These are phyloP conservation scores for Aspergillus avenaceus DNA, from an alignment of 495 filamentous ascomycete genomes.

Conservation along the genomic window DNA sequence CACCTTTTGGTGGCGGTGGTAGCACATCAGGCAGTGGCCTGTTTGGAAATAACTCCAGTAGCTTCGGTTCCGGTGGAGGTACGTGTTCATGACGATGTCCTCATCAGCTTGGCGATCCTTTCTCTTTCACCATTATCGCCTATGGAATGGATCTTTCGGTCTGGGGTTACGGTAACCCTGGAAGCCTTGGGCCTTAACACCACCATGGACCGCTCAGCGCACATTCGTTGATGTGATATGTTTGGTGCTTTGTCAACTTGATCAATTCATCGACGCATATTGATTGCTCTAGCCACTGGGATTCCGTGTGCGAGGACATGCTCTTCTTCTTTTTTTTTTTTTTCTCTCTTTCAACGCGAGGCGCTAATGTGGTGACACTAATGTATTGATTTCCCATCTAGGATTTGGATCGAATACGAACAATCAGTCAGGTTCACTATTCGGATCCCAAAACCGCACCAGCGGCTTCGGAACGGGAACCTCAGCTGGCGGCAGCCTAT, in stretches of 20 bases:
- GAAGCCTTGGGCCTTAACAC: not conserved
- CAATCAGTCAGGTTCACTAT: conserved; percentile 32
- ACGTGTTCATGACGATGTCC: conserved; percentile 35
- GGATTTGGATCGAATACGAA: conserved; percentile 37
- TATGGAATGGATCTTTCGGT: conserved; percentile 7
- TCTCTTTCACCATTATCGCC: conserved; percentile 15
- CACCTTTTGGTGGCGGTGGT: conserved; percentile 33
- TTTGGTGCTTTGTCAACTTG: too few relatives aligned
- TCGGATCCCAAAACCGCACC: conserved; percentile 33
- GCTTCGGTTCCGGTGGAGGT: conserved; percentile 56
- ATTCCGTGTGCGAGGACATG: conserved; percentile 15
- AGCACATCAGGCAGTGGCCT: conserved; percentile 32
- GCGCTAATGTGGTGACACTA: not conserved
- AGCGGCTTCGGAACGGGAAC: conserved; percentile 39
- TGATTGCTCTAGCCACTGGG: not conserved
- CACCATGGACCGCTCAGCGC: not conserved
- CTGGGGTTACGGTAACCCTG: not conserved
- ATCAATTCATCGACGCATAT: too few relatives aligned
- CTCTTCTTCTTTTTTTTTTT: conserved; percentile 11
- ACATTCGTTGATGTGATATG: too few relatives aligned
- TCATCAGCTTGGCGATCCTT: conserved; percentile 30
- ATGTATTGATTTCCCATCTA: conserved; percentile 10
- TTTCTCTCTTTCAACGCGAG: conserved; percentile 2
- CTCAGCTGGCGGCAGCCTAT: conserved; percentile 42
- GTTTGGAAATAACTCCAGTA: conserved; percentile 46